These are phyloP conservation scores for Citrullus mucosospermus DNA, from an alignment of 306 rosid genomes.

Conservation along the genomic window DNA sequence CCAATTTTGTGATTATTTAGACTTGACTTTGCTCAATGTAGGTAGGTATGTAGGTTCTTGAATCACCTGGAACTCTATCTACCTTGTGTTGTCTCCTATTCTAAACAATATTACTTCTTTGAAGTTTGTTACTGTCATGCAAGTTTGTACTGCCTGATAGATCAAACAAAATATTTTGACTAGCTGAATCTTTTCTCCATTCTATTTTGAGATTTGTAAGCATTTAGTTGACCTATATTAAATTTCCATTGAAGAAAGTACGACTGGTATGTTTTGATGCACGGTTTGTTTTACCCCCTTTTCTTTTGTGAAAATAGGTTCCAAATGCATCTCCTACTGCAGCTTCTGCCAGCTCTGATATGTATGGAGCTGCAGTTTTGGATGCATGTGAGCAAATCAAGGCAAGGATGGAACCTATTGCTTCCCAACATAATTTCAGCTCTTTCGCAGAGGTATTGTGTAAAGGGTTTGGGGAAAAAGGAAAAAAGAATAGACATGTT, in stretches of 20 bases:
- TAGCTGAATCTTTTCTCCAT: neutral
- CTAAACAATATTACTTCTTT: neutral
- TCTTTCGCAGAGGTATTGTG: conserved; percentile 31
- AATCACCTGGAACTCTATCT: neutral
- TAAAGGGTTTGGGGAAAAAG: neutral
- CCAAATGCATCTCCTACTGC: conserved; percentile 94
- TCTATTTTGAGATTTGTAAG: neutral
- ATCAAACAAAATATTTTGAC: neutral
- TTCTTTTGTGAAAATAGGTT: conserved; percentile 37
- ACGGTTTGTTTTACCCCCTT: conserved; percentile 9
- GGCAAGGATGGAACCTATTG: conserved; percentile 79
- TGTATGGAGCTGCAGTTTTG: conserved; percentile 92
- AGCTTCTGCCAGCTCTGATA: conserved; percentile 96
- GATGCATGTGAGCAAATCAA: conserved; percentile 88
- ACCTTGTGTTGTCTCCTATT: neutral
- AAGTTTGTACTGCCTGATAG: neutral
- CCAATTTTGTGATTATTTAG: neutral
- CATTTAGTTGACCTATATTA: neutral
- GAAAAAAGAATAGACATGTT: neutral
- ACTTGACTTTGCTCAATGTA: neutral
- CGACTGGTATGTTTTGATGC: neutral
- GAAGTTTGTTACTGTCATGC: neutral
- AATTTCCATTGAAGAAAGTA: neutral
- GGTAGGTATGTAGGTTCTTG: neutral
- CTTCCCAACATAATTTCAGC: conserved; percentile 44